These are phyloP conservation scores for Panicum virgatum DNA, from an alignment of 202 grass and related monocot species.

Conservation along the genomic window DNA sequence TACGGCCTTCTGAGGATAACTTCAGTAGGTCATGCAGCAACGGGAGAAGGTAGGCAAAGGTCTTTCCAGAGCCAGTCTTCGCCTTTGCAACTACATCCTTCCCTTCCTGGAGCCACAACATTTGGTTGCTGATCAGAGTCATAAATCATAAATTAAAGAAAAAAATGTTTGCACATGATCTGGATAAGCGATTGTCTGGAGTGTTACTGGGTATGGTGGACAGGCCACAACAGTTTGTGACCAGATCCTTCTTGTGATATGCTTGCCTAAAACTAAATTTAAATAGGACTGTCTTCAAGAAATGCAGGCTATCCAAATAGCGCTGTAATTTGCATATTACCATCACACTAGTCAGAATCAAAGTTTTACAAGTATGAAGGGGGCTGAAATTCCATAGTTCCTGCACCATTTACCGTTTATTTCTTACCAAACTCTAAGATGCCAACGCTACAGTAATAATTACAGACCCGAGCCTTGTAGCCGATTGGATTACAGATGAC, in stretches of 20 bases:
- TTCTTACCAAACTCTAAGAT: background rate
- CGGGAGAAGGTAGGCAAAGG: constrained; percentile 84
- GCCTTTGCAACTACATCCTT: constrained; percentile 88
- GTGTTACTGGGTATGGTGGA: background rate
- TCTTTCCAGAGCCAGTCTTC: constrained; percentile 96
- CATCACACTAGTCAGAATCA: background rate
- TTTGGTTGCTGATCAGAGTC: background rate
- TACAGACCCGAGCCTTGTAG: background rate
- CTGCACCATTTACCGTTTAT: background rate
- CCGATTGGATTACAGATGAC: background rate
- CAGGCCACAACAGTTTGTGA: background rate
- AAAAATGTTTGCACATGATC: background rate
- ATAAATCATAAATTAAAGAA: constrained; percentile 5
- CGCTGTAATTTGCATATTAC: background rate
- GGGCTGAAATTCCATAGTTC: background rate
- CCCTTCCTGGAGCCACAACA: constrained; percentile 68
- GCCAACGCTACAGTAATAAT: background rate
- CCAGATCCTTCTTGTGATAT: background rate
- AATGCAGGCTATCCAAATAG: background rate
- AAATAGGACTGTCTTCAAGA: background rate
- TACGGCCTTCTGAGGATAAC: constrained; percentile 59
- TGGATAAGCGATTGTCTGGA: background rate
- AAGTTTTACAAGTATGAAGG: background rate
- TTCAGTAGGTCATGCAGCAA: constrained; percentile 84
- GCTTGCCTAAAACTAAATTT: constrained; percentile 16